phyloP scores from a whole-genome alignment of 495 filamentous ascomycete species.

The Talaromyces proteolyticus region DNA sequence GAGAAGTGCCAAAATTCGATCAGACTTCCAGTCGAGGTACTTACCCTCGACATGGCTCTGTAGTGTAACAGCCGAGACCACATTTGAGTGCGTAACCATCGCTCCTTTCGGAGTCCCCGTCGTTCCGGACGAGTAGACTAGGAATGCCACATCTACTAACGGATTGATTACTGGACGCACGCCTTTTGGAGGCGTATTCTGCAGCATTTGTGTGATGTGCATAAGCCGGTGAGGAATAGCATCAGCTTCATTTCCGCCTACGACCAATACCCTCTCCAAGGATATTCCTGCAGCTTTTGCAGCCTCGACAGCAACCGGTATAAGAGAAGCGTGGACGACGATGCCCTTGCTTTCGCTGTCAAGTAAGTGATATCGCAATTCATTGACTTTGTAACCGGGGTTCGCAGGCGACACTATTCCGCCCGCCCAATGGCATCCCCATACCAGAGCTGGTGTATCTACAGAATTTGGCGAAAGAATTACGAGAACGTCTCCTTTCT shows the following conservation, averaged over 20 bases:
- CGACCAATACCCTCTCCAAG: slow-evolving; percentile 50
- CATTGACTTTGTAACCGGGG: slow-evolving; percentile 66
- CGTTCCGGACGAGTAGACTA: slow-evolving; percentile 72
- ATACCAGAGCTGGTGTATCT: slow-evolving; percentile 54
- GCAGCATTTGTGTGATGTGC: slow-evolving; percentile 54
- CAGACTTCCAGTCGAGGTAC: slow-evolving; percentile 50
- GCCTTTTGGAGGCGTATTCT: slow-evolving; percentile 31
- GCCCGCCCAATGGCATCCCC: slow-evolving; percentile 70
- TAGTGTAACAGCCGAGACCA: neutral
- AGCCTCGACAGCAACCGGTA: slow-evolving; percentile 53
- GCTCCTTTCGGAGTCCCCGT: slow-evolving; percentile 40
- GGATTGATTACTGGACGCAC: slow-evolving; percentile 16
- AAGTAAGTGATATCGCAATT: slow-evolving; percentile 71
- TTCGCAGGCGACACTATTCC: slow-evolving; percentile 70
- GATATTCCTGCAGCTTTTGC: slow-evolving; percentile 56
- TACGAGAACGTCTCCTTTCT: slow-evolving; percentile 60
- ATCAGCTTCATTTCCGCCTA: slow-evolving; percentile 55
- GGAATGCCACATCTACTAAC: slow-evolving; percentile 41
- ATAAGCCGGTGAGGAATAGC: slow-evolving; percentile 68
- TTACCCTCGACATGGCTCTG: neutral
- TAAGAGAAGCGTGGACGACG: slow-evolving; percentile 53
- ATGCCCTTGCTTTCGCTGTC: slow-evolving; percentile 64
- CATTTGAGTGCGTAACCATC: neutral
- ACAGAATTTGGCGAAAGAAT: slow-evolving; percentile 58
- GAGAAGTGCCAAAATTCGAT: slow-evolving; percentile 70